Evolutionary conservation across 768 basidiomycete species (phyloP).

Genomic region (Mycena capillaripes): DNA sequence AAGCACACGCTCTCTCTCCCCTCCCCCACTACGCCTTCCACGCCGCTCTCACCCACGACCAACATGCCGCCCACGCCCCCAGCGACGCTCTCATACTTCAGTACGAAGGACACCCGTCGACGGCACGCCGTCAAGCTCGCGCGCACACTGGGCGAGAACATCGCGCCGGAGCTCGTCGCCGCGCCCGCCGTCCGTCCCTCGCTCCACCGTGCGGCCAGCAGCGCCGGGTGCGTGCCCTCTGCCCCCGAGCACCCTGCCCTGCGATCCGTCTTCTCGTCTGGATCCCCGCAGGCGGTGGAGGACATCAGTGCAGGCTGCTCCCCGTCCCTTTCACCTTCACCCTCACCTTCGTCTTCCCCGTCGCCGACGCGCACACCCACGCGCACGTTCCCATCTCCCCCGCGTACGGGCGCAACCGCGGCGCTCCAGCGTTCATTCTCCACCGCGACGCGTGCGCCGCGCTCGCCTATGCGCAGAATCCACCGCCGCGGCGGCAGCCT

Average conservation of each 20-base stretch:
- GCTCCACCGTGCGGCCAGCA: slow-evolving; percentile 5
- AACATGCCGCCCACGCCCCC: slow-evolving; percentile 12
- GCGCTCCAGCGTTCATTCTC: slow-evolving; percentile 13
- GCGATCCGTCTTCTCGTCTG: not conserved
- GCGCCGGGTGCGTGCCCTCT: not conserved
- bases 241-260: not conserved
- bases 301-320: too few relatives aligned
- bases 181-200: not conserved
- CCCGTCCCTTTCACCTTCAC: too few relatives aligned
- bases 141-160: slow-evolving; percentile 29
- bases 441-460: not conserved
- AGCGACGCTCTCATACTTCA: not conserved
- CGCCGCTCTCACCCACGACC: slow-evolving; percentile 27
- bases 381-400: not conserved
- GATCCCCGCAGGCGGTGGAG: not conserved
- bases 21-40: not conserved
- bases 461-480: not conserved
- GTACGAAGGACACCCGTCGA: slow-evolving; percentile 19
- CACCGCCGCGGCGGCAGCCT: slow-evolving; percentile 3
- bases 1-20: not conserved
- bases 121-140: slow-evolving; percentile 30
- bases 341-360: too few relatives aligned
- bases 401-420: not conserved
- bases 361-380: not conserved
- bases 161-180: slow-evolving; percentile 25